Evolutionary conservation across 257 asterid species (phyloP).

Genomic region (Solanum chiquidenum): DNA sequence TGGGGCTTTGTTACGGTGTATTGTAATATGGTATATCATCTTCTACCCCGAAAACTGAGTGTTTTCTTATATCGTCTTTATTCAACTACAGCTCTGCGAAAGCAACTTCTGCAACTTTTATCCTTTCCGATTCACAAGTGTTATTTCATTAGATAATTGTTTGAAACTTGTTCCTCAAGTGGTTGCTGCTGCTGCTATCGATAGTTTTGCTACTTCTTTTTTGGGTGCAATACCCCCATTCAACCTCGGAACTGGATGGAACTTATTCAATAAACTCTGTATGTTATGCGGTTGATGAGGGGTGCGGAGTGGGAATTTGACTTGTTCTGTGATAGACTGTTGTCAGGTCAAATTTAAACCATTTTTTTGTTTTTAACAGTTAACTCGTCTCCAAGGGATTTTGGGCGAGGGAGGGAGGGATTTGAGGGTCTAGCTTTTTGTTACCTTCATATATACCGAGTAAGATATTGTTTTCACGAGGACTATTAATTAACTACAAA

Average conservation of each 20-base stretch:
- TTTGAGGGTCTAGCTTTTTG: no score
- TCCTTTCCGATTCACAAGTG: neutral
- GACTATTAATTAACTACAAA: no score
- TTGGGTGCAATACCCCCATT: neutral
- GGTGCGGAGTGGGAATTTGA: neutral
- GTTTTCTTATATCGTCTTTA: neutral
- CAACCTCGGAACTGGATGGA: neutral
- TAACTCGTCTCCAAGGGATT: no score
- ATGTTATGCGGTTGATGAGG: neutral
- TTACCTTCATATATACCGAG: no score
- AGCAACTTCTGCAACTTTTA: neutral
- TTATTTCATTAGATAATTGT: neutral
- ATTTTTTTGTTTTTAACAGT: neutral
- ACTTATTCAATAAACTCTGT: neutral
- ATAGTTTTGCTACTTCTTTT: neutral
- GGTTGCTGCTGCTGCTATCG: neutral
- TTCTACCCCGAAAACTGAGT: neutral
- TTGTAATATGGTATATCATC: neutral
- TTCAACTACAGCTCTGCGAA: neutral
- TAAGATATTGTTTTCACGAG: no score
- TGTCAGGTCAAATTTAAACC: neutral
- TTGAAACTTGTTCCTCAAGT: neutral
- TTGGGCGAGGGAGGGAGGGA: no score
- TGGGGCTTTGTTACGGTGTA: neutral
- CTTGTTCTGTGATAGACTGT: neutral